A percentile compares a stretch with the other conserved stretches of the same genome.
Evolutionary conservation across 2,329 filamentous ascomycete genomes (phyloP).

Genomic region (Diplocarpon rosae): DNA sequence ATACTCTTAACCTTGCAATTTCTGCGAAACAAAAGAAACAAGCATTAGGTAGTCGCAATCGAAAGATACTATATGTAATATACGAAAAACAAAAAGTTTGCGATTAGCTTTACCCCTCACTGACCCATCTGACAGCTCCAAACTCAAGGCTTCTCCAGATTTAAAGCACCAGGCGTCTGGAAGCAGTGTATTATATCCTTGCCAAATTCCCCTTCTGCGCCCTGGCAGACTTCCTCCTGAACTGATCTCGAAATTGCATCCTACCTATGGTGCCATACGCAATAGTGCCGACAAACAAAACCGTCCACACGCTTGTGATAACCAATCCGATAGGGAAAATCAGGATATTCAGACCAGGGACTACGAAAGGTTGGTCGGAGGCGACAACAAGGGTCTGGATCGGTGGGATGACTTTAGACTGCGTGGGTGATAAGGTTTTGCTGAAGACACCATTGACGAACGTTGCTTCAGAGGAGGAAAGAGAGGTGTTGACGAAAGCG

Average conservation of each 20-base stretch:
- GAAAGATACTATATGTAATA: too few relatives aligned
- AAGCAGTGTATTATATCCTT: constrained; percentile 15
- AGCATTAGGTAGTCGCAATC: too few relatives aligned
- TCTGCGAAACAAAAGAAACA: too few relatives aligned
- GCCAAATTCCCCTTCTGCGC: constrained; percentile 28
- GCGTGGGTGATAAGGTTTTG: constrained; percentile 23
- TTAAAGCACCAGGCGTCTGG: too few relatives aligned
- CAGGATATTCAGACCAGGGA: constrained; percentile 57
- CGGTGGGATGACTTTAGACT: constrained; percentile 22
- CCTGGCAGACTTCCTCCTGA: constrained; percentile 39
- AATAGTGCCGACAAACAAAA: constrained; percentile 44
- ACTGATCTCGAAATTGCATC: constrained; percentile 54
- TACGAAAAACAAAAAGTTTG: too few relatives aligned
- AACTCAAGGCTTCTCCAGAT: too few relatives aligned
- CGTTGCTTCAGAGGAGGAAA: constrained; percentile 58
- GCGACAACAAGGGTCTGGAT: constrained; percentile 28
- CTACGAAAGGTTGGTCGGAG: constrained; percentile 43
- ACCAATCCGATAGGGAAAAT: constrained; percentile 62
- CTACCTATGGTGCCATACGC: constrained; percentile 56
- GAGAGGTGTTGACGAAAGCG: constrained; percentile 45
- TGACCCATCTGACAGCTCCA: too few relatives aligned
- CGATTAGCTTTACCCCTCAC: too few relatives aligned
- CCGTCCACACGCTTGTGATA: constrained; percentile 51
- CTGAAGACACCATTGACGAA: constrained; percentile 65
- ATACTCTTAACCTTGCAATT: too few relatives aligned